phyloP scores from a whole-genome alignment of 1,139 yeast genomes.

The Sugiyamaella neomexicana region DNA sequence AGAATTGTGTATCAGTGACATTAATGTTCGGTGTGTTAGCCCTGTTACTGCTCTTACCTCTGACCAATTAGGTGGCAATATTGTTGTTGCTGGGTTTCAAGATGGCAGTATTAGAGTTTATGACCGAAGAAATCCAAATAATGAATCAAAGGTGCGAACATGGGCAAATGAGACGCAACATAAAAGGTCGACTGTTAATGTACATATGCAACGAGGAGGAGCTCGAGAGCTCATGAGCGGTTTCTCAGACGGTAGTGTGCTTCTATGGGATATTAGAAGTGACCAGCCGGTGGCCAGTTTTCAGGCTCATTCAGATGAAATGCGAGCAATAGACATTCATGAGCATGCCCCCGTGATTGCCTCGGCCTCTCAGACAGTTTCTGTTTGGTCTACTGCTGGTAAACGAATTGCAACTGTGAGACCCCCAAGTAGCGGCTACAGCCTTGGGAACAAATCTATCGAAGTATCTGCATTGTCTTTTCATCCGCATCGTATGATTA shows the following conservation, averaged over 20 bases:
- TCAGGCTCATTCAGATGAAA: slow-evolving; percentile 58
- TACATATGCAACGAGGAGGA: slow-evolving; percentile 97
- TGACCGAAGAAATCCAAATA: slow-evolving; percentile 80
- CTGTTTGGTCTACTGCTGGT: slow-evolving; percentile 86
- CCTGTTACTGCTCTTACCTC: slow-evolving; percentile 87
- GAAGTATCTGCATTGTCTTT: slow-evolving; percentile 68
- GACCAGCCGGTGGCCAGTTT: slow-evolving; percentile 70
- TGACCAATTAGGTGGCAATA: slow-evolving; percentile 94
- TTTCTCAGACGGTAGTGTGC: slow-evolving; percentile 76
- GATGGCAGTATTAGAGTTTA: slow-evolving; percentile 91
- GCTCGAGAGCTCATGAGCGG: slow-evolving; percentile 84
- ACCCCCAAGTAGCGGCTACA: slow-evolving; percentile 50
- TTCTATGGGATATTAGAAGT: slow-evolving; percentile 84
- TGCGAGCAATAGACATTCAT: slow-evolving; percentile 79
- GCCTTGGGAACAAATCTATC: slow-evolving; percentile 43
- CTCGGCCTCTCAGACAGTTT: slow-evolving; percentile 79
- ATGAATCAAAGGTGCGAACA: slow-evolving; percentile 81
- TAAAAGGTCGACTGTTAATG: slow-evolving; percentile 64
- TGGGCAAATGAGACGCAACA: slow-evolving; percentile 54
- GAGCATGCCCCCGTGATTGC: slow-evolving; percentile 95
- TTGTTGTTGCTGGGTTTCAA: slow-evolving; percentile 87
- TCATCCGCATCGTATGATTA: slow-evolving; percentile 94
- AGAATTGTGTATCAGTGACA: slow-evolving; percentile 80
- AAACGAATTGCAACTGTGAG: slow-evolving; percentile 63
- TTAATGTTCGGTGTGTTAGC: slow-evolving; percentile 90